These are phyloP conservation scores for Cicer pinnatifidum DNA, from an alignment of 306 rosid genomes.

Conservation along the genomic window DNA sequence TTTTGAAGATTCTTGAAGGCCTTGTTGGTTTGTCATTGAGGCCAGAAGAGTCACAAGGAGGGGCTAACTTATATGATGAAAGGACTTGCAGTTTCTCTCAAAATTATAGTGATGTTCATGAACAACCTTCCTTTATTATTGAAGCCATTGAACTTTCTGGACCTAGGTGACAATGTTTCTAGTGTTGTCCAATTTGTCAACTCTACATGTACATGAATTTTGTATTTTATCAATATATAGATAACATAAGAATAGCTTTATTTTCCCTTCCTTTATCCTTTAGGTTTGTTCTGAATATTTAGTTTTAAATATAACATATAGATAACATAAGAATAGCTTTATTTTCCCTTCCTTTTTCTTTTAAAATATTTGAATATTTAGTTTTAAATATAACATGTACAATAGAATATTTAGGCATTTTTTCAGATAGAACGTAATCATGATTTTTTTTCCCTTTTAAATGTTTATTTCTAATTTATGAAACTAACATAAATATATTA, in stretches of 20 bases:
- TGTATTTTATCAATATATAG: slow-evolving; percentile 44
- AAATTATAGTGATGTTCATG: slow-evolving; percentile 62
- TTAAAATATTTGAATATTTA: no score
- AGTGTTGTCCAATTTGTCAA: slow-evolving; percentile 17
- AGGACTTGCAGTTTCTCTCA: slow-evolving; percentile 68
- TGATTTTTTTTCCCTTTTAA: not conserved
- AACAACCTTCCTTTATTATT: slow-evolving; percentile 76
- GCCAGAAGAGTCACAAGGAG: slow-evolving; percentile 66
- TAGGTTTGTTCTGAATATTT: not conserved
- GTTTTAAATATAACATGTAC: slow-evolving; percentile 1
- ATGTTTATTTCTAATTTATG: slow-evolving; percentile 7
- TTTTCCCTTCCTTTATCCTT: slow-evolving; percentile 6
- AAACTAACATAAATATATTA: slow-evolving; percentile 1
- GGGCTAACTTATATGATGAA: slow-evolving; percentile 57
- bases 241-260: slow-evolving; percentile 21
- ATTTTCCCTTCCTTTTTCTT: slow-evolving; percentile 6
- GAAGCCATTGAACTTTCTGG: slow-evolving; percentile 98
- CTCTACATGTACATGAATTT: slow-evolving; percentile 53
- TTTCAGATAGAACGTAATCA: not conserved
- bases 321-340: slow-evolving; percentile 21
- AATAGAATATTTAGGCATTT: not conserved
- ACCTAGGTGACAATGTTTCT: slow-evolving; percentile 65
- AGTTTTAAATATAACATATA: slow-evolving; percentile 19
- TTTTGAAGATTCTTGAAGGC: slow-evolving; percentile 77
- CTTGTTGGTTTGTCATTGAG: slow-evolving; percentile 63